Base-by-base conservation (phyloP, 2,329 filamentous ascomycete species). In the Domatiomyces catenatus region DNA sequence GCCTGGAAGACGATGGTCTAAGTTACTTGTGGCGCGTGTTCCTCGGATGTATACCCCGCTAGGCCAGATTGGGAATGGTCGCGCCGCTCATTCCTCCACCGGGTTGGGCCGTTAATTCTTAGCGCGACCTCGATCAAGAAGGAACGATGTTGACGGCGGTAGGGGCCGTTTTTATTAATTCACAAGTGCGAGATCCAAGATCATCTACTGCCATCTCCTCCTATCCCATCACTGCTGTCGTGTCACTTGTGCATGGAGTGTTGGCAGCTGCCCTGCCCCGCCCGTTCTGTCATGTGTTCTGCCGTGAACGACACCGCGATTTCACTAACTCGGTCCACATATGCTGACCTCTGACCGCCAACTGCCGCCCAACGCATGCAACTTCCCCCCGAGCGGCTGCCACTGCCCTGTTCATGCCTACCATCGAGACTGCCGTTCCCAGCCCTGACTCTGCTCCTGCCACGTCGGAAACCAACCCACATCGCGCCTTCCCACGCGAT, bases 371-470 rank as follows among this genome's bases (percentile, higher is more conserved):
- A 39, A 39, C 32, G 32, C 32, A 15, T 39, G 32, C 45, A 18
- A 20, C 44, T 44, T 32, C 17, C 45, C 6, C 42, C 45, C 22
- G 44, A 52, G 28, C 44, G 42, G 26, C 43, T 44, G 52, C 32
- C 26, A 46, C 36, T 44, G 22, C 48, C 50, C 52, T 52, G 50
- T 57, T 59, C 53, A 59, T 59, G 57, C 58, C 49, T 57, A 48
- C 52, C 51, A 54, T 56, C 43, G 50, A 53, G 52, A 44, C 54
- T 53, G 50, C 52, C 50, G 52, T 48, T 50, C 50, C 48, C 45
- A 44, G 28, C 12, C 45, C 32, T 32, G 45, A 26, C 4, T 28
- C 45, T 8, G 20, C 19, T 18, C 45, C 45, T 32, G 8, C n/a
- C 26, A 5, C 45, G 19, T 20, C 19, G 1, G 43, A 7, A 20